Conservation (phyloP, 2,329 filamentous ascomycete species). For the Phaeosphaeriaceae sp. region DNA sequence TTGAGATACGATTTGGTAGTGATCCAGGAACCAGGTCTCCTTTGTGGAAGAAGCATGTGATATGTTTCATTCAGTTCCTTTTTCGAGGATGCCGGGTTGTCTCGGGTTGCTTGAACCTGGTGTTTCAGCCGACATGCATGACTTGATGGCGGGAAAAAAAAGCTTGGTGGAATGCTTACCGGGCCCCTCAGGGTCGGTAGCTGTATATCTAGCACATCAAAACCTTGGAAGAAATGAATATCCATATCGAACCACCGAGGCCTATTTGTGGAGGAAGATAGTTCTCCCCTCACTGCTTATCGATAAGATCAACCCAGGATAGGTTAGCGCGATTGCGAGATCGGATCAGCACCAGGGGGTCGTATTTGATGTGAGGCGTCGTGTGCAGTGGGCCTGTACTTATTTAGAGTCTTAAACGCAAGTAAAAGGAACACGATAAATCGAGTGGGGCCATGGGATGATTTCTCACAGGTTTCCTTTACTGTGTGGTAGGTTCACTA, state of each 20-base stretch:
- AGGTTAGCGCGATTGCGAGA: conserved; percentile 31
- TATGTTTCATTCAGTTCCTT: conserved; percentile 1
- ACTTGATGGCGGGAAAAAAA: background rate
- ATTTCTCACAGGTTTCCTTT: conserved; percentile 16
- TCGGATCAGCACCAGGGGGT: conserved; percentile 28
- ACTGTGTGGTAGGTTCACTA: no score
- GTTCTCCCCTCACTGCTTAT: conserved; percentile 7
- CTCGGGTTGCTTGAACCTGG: background rate
- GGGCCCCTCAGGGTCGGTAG: no score
- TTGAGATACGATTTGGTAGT: background rate
- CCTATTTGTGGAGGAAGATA: no score
- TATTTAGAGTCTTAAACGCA: background rate
- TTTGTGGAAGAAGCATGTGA: no score
- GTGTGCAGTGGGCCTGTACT: background rate
- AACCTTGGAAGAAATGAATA: no score
- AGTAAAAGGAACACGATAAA: background rate
- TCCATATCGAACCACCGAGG: no score
- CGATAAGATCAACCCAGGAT: conserved; percentile 16
- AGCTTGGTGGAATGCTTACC: background rate
- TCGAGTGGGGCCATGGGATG: conserved; percentile 3
- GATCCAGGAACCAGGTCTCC: no score
- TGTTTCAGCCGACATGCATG: background rate
- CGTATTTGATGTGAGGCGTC: conserved; percentile 5
- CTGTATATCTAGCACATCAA: no score
- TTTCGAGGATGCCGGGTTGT: background rate